Percentiles rank a stretch among this genome's conserved stretches.
phyloP scores from a whole-genome alignment of 306 rosid species.

The Vicia villosa region DNA sequence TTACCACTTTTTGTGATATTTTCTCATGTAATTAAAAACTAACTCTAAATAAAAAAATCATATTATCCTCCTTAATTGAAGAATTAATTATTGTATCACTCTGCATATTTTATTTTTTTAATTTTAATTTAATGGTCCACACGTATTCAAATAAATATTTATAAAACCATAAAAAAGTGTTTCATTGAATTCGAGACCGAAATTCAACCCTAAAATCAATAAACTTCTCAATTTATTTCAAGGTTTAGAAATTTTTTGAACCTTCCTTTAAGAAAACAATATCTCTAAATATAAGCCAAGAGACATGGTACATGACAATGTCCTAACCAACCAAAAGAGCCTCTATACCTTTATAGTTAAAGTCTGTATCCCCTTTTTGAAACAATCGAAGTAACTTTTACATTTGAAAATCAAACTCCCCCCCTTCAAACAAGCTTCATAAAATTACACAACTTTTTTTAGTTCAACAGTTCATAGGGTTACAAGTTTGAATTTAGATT shows the following conservation, averaged over 20 bases:
- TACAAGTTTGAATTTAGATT: constrained; percentile 41
- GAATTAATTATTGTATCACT: too few species aligned
- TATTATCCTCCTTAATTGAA: too few species aligned
- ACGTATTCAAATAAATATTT: too few species aligned
- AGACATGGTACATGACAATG: constrained; percentile 28
- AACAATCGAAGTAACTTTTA: constrained; percentile 57
- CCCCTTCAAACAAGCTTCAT: constrained; percentile 28
- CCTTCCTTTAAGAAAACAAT: background rate
- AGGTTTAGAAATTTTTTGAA: background rate
- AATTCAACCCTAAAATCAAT: too few species aligned
- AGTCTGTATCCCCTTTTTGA: constrained; percentile 50
- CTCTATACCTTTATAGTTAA: constrained; percentile 27
- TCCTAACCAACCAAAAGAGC: constrained; percentile 13
- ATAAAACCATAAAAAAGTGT: too few species aligned
- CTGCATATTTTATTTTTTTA: too few species aligned
- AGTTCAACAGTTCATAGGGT: constrained; percentile 30
- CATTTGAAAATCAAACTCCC: constrained; percentile 43
- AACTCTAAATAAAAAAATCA: too few species aligned
- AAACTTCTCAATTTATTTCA: background rate
- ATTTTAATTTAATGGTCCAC: too few species aligned
- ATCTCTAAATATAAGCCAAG: background rate
- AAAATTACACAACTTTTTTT: constrained; percentile 35
- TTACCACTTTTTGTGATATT: too few species aligned
- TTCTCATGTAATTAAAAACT: too few species aligned
- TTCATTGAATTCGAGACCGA: too few species aligned